phyloP scores from a whole-genome alignment of 1,139 yeast genomes.

The Pneumocystis murina region DNA sequence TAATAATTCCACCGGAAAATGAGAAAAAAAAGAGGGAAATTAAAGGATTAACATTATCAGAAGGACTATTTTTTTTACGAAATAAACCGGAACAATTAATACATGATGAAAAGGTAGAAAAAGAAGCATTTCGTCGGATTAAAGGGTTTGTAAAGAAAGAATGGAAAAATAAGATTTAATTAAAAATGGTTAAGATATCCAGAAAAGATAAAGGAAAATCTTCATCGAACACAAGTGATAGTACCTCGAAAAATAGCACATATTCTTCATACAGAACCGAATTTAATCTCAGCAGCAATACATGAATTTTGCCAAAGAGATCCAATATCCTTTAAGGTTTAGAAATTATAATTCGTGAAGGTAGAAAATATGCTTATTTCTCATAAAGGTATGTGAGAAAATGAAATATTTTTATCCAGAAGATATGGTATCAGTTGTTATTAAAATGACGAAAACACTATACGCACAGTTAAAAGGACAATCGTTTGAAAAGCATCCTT shows the following conservation, averaged over 20 bases:
- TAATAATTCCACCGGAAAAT: constrained; percentile 16
- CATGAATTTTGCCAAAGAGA: constrained; percentile 15
- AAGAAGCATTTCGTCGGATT: constrained; percentile 12
- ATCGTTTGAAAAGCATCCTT: constrained; percentile 12
- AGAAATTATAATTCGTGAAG: background rate
- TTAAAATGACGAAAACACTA: constrained; percentile 17
- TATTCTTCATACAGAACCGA: constrained; percentile 11
- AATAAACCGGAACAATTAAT: background rate
- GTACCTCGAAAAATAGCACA: constrained; percentile 15
- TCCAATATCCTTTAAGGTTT: constrained; percentile 9
- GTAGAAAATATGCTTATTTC: background rate
- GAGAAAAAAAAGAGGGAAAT: background rate
- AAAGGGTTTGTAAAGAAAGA: background rate
- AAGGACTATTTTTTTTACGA: constrained; percentile 11
- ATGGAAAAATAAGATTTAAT: background rate
- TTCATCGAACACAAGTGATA: constrained; percentile 13
- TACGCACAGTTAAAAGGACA: constrained; percentile 18
- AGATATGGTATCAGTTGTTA: constrained; percentile 18
- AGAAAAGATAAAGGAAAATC: constrained; percentile 10
- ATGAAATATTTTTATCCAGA: constrained; percentile 13
- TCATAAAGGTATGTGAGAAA: constrained; percentile 4
- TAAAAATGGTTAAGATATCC: constrained; percentile 12
- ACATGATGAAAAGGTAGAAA: constrained; percentile 1
- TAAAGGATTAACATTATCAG: constrained; percentile 3
- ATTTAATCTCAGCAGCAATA: constrained; percentile 14